Conservation (phyloP, 495 filamentous ascomycete genomes). For the Choiromyces venosus region DNA sequence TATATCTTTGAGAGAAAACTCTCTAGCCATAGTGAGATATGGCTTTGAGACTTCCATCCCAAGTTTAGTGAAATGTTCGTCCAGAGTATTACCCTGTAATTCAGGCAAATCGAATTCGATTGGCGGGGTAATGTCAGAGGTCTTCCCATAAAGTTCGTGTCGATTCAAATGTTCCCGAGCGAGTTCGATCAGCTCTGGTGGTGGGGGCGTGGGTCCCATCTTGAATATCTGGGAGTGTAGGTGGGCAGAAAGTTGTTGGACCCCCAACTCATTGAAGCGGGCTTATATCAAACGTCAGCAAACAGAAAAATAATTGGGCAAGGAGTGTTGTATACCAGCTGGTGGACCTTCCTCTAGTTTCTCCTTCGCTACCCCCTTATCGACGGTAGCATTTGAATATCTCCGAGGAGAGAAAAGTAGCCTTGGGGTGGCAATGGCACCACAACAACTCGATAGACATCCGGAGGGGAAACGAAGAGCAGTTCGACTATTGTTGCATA, state of each 20-base stretch:
- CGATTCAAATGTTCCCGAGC: constrained; percentile 75
- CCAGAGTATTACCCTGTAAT: constrained; percentile 72
- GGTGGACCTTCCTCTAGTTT: neutral
- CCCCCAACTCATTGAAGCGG: constrained; percentile 84
- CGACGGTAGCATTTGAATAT: neutral
- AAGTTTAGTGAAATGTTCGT: constrained; percentile 92
- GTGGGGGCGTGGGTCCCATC: constrained; percentile 43
- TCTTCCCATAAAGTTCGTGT: constrained; percentile 88
- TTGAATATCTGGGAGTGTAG: constrained; percentile 80
- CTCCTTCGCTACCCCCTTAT: neutral
- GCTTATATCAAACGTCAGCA: constrained; percentile 2
- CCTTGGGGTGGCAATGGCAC: neutral
- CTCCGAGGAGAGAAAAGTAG: neutral
- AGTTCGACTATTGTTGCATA: neutral
- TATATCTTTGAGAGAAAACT: constrained; percentile 59
- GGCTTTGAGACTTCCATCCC: constrained; percentile 84
- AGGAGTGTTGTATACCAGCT: neutral
- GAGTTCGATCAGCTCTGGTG: constrained; percentile 66
- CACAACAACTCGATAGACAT: neutral
- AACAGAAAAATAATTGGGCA: neutral
- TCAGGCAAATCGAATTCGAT: constrained; percentile 79
- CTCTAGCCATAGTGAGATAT: constrained; percentile 69
- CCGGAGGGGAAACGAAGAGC: neutral
- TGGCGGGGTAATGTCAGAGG: constrained; percentile 64
- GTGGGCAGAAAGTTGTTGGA: constrained; percentile 82